A percentile compares a stretch with the other conserved stretches of the same genome.
Conservation (phyloP, 768 basidiomycete genomes). For the Mycena floridula region DNA sequence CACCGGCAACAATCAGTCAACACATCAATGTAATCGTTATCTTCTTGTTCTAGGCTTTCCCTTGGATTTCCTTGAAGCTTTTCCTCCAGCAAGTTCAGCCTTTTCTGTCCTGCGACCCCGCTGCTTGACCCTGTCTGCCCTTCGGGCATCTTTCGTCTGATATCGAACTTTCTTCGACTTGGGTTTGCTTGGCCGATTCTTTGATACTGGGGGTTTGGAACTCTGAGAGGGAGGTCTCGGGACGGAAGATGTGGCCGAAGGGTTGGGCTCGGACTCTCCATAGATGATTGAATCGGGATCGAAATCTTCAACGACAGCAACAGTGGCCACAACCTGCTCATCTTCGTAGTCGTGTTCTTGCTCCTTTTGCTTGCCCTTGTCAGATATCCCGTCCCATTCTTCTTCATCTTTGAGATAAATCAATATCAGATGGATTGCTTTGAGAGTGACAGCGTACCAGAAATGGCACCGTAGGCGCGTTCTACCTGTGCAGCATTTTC, state of each 20-base stretch:
- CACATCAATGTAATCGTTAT: too few relatives aligned
- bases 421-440: neutral
- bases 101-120: conserved; percentile 60
- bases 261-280: conserved; percentile 23
- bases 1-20: too few relatives aligned
- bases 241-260: neutral
- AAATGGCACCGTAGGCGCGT: conserved; percentile 53
- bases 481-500: conserved; percentile 78
- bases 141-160: conserved; percentile 65
- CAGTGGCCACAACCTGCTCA: conserved; percentile 81
- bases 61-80: conserved; percentile 34
- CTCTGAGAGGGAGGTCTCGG: conserved; percentile 9
- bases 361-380: conserved; percentile 26
- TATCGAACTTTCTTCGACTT: conserved; percentile 49
- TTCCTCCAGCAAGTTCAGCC: conserved; percentile 66
- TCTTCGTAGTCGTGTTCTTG: conserved; percentile 73
- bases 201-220: conserved; percentile 8
- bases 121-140: conserved; percentile 57
- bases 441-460: neutral
- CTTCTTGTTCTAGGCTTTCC: too few relatives aligned
- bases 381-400: conserved; percentile 41
- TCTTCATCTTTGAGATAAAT: conserved; percentile 31
- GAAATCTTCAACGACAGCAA: conserved; percentile 90
- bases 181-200: conserved; percentile 18
- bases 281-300: conserved; percentile 62